These are phyloP conservation scores for Pezizomycotina sp. DNA, from an alignment of 2,329 filamentous ascomycete species.

Conservation along the genomic window DNA sequence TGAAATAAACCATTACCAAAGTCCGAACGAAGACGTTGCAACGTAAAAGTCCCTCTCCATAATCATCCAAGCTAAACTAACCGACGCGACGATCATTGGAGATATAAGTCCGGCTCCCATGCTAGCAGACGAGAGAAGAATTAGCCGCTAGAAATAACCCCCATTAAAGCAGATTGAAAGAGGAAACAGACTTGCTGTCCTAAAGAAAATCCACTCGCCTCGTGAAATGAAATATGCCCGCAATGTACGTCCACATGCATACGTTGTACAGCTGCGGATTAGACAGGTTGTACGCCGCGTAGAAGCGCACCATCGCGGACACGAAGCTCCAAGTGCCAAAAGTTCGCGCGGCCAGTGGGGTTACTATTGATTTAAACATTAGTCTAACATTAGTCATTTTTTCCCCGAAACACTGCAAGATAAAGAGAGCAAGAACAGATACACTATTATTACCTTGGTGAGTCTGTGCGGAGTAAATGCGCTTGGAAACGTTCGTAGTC, in stretches of 20 bases:
- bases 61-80: slow-evolving; percentile 45
- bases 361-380: slow-evolving; percentile 36
- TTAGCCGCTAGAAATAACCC: background rate
- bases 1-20: no score
- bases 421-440: no score
- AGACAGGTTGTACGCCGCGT: slow-evolving; percentile 67
- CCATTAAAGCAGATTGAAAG: background rate
- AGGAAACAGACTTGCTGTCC: slow-evolving; percentile 47
- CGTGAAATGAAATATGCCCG: slow-evolving; percentile 59
- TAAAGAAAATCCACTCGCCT: slow-evolving; percentile 68
- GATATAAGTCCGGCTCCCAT: slow-evolving; percentile 39
- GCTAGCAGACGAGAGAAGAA: background rate
- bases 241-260: slow-evolving; percentile 68
- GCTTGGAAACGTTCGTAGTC: slow-evolving; percentile 66
- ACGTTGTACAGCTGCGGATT: slow-evolving; percentile 61
- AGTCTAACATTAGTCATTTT: no score
- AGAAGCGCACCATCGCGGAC: slow-evolving; percentile 58
- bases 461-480: slow-evolving; percentile 55
- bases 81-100: slow-evolving; percentile 41
- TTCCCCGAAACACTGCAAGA: no score
- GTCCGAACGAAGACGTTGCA: no score
- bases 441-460: slow-evolving; percentile 30
- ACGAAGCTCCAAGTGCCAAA: slow-evolving; percentile 83
- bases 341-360: slow-evolving; percentile 57
- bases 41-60: slow-evolving; percentile 56